Evolutionary conservation across 2,329 filamentous ascomycete species (phyloP), one percentile per base, ranked within the genome.

Genomic region (Clarireedia hainanense): DNA sequence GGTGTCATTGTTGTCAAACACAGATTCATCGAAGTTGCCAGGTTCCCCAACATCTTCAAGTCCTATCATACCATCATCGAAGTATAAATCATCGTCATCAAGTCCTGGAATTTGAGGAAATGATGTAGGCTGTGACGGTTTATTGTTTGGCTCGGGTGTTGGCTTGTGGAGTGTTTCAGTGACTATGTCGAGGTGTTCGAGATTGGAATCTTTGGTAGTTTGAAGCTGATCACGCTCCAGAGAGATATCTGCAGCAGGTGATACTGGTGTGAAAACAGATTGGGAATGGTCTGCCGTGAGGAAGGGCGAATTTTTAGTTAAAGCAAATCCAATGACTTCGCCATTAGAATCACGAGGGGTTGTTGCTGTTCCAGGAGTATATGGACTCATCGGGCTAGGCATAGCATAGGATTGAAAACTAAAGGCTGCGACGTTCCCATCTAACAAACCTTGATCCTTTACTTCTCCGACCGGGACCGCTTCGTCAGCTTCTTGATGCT

Each of bases 1-100:
- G 14, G 83, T 83, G 64, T 85, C 82, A 51, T 86, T 76, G 34
- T 83, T 76, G 61, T 90, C 86, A 65, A 90, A 89, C 14, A 89
- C 77, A 5, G 83, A 85, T 67, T 90, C 86, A 58, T 90, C 85
- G 67, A 90, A 89, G 1, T 78, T 74, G 0, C 74, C 73, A 1
- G 75, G 75, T 27, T 85, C 80, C 5, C 69, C 65, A 7, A 64
- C 67, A 20, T 67, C 62, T 17, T 75, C 76, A 57, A 72, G 50
- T 75, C 73, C 2, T 83, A 84, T 64, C 83, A 83, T 60, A 87
- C 83, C 64, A 85, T 89, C 67, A 88, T 89, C 30, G 88, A 72
- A 60, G 89, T 85, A 61, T 86, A 83, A 27, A 34, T 53, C 42
- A 47, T 52, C 47, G n/a, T 52, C 48, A 50, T 72, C 69, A 30